phyloP scores from a whole-genome alignment of 805 yeast species.

The Pichia phayaonensis region DNA sequence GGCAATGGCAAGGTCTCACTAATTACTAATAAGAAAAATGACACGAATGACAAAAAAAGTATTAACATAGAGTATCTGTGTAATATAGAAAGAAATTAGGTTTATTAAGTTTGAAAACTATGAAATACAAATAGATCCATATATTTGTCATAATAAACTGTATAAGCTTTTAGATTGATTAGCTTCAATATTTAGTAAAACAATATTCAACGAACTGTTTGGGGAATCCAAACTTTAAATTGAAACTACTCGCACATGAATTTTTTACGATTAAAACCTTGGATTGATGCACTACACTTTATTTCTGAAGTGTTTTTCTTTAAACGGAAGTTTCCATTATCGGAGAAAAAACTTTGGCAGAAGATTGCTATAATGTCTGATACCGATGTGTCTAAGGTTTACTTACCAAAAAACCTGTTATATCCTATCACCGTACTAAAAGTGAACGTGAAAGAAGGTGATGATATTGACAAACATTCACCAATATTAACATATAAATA shows the following conservation, averaged over 20 bases:
- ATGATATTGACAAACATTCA: slow-evolving; percentile 41
- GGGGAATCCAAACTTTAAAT: background rate
- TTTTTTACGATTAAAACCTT: too few relatives aligned
- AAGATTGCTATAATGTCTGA: background rate
- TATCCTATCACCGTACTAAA: slow-evolving; percentile 61
- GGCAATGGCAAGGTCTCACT: too few relatives aligned
- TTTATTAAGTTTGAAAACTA: too few relatives aligned
- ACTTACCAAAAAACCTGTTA: slow-evolving; percentile 54
- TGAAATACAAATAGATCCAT: background rate
- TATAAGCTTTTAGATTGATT: too few relatives aligned
- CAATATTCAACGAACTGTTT: too few relatives aligned
- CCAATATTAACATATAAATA: slow-evolving; percentile 56
- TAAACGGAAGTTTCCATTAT: background rate
- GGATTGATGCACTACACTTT: background rate
- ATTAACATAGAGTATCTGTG: too few relatives aligned
- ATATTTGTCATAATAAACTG: too few relatives aligned
- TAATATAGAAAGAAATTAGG: too few relatives aligned
- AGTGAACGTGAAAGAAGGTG: slow-evolving; percentile 38
- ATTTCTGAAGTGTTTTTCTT: background rate
- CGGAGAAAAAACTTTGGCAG: background rate
- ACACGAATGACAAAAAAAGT: background rate
- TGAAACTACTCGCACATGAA: background rate
- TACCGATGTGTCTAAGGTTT: slow-evolving; percentile 36
- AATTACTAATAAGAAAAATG: too few relatives aligned
- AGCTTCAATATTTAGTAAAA: too few relatives aligned